Evolutionary conservation across 169 alveolate species (phyloP).

Genomic region (Cryptosporidium tyzzeri): DNA sequence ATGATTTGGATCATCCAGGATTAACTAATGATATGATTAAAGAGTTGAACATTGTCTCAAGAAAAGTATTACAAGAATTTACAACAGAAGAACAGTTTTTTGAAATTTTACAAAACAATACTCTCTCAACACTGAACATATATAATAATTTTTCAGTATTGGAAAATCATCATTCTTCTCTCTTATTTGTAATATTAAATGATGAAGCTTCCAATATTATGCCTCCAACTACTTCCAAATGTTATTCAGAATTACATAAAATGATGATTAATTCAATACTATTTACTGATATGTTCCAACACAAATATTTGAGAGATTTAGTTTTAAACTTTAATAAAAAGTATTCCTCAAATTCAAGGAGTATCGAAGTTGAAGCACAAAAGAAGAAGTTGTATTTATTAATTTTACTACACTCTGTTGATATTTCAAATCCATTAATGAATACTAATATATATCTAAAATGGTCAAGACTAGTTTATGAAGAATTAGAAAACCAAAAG

Average conservation of each 20-base stretch:
- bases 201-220: slow-evolving; percentile 34
- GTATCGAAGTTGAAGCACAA: background rate
- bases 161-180: slow-evolving; percentile 66
- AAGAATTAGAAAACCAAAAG: slow-evolving; percentile 30
- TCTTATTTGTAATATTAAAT: slow-evolving; percentile 33
- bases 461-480: slow-evolving; percentile 44
- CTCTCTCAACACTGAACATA: slow-evolving; percentile 21
- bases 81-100: background rate
- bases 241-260: background rate
- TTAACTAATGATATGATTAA: slow-evolving; percentile 32
- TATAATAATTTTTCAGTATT: slow-evolving; percentile 43
- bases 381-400: slow-evolving; percentile 18
- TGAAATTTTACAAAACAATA: background rate
- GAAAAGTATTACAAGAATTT: slow-evolving; percentile 3
- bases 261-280: slow-evolving; percentile 47
- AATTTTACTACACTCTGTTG: slow-evolving; percentile 39
- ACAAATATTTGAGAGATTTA: background rate
- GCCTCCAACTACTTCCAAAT: slow-evolving; percentile 35
- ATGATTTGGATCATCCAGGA: slow-evolving; percentile 72
- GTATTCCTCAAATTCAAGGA: background rate
- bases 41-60: background rate
- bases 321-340: background rate
- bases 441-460: slow-evolving; percentile 27
- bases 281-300: slow-evolving; percentile 54
- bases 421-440: slow-evolving; percentile 65